phyloP scores from a whole-genome alignment of 768 basidiomycete species.

The Lenzites betulinus region DNA sequence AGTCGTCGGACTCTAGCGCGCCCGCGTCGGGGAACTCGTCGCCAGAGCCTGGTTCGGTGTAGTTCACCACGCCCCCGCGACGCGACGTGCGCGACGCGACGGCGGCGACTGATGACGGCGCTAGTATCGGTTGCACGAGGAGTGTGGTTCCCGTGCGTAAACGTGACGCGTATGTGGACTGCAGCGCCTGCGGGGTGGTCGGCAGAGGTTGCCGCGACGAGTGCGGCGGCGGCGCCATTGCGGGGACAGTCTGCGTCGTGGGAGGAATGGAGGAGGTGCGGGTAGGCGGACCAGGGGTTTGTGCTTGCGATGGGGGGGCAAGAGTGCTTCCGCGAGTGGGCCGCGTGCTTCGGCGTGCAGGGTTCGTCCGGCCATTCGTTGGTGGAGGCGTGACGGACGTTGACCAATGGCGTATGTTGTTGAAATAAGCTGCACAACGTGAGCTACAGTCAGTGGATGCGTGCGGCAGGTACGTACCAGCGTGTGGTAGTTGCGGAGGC shows the following conservation, averaged over 20 bases:
- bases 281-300: constrained; percentile 37
- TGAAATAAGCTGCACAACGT: constrained; percentile 51
- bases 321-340: constrained; percentile 46
- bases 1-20: constrained; percentile 82
- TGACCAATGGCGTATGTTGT: constrained; percentile 74
- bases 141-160: constrained; percentile 87
- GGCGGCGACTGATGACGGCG: constrained; percentile 35
- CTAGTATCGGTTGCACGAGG: constrained; percentile 84
- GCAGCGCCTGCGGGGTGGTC: constrained; percentile 66
- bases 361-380: constrained; percentile 44
- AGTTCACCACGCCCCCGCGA: constrained; percentile 76
- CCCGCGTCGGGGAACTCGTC: constrained; percentile 83
- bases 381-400: constrained; percentile 57
- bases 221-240: constrained; percentile 38
- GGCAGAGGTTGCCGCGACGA: constrained; percentile 50
- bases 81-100: constrained; percentile 45
- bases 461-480: constrained; percentile 19
- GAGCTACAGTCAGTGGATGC: constrained; percentile 1
- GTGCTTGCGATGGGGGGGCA: constrained; percentile 37
- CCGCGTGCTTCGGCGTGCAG: constrained; percentile 39
- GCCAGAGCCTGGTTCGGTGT: constrained; percentile 82
- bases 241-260: constrained; percentile 28
- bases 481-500: constrained; percentile 34
- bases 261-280: constrained; percentile 39
- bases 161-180: constrained; percentile 87